A percentile compares a stretch with the other conserved stretches of the same genome.
Evolutionary conservation across 1,284 basidiomycete genomes (phyloP).

Genomic region (Microbotryomycetes sp.): DNA sequence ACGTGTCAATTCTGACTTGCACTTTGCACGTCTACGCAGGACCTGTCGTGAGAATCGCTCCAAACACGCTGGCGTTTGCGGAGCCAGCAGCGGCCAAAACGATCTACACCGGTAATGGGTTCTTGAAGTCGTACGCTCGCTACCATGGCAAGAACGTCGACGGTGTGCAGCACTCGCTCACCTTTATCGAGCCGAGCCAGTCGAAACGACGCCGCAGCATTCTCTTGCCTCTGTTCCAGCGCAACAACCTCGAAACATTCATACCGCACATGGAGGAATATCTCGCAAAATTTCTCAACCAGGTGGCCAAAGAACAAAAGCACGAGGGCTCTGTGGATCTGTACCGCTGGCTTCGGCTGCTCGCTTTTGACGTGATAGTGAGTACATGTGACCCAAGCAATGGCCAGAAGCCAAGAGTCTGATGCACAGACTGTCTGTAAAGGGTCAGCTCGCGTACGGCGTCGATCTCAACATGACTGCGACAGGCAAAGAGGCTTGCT

Average conservation of each 20-base stretch:
- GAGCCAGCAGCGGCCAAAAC: too few species aligned
- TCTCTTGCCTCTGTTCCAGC: conserved; percentile 11
- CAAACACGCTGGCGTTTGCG: too few species aligned
- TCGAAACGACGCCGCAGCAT: conserved; percentile 8
- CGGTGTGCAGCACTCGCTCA: conserved; percentile 12
- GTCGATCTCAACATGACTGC: conserved; percentile 15
- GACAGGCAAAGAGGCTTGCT: conserved; percentile 2
- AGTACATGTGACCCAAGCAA: too few species aligned
- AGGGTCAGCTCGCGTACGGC: conserved; percentile 10
- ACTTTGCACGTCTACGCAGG: too few species aligned
- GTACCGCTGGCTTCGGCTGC: conserved; percentile 3
- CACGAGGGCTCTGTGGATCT: conserved; percentile 9
- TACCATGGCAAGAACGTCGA: conserved; percentile 14
- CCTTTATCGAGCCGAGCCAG: not conserved
- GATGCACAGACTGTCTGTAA: too few species aligned
- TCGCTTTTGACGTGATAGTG: too few species aligned
- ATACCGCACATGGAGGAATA: conserved; percentile 9
- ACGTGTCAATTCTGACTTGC: too few species aligned
- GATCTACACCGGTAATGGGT: too few species aligned
- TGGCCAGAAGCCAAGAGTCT: too few species aligned
- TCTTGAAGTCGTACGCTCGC: conserved; percentile 5
- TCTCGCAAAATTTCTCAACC: conserved; percentile 1
- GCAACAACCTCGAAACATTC: conserved; percentile 7
- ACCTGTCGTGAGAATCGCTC: too few species aligned
- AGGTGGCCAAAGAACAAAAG: conserved; percentile 11